A percentile compares a stretch with the other conserved stretches of the same genome.
These are phyloP conservation scores for Plantago elongata DNA, from an alignment of 257 asterid species.

Conservation along the genomic window DNA sequence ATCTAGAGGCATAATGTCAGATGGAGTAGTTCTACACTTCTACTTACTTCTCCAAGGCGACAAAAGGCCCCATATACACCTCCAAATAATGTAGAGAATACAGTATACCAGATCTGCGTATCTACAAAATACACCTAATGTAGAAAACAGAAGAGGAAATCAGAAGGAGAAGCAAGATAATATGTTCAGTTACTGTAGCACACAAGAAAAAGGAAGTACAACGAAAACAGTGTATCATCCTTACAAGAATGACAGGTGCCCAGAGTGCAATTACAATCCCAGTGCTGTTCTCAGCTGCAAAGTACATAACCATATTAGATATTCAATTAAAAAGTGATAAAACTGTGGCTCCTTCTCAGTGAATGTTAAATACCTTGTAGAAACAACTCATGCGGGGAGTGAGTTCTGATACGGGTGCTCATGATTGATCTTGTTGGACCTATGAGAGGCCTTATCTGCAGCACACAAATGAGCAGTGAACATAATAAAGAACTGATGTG, in stretches of 20 bases:
- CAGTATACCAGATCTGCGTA: constrained; percentile 97
- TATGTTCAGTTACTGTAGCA: no score
- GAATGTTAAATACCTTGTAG: constrained; percentile 64
- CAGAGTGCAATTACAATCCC: constrained; percentile 96
- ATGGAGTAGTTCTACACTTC: constrained; percentile 22
- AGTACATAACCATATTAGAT: constrained; percentile 7
- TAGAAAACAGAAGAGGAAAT: neutral
- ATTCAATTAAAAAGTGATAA: no score
- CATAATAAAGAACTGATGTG: neutral
- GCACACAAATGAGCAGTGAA: constrained; percentile 13
- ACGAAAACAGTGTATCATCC: constrained; percentile 10
- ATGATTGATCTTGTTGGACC: constrained; percentile 79
- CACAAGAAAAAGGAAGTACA: neutral
- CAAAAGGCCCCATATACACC: constrained; percentile 98
- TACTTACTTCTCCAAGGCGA: constrained; percentile 95
- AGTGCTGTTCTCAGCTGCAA: constrained; percentile 85
- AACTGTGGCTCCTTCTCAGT: no score
- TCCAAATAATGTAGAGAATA: constrained; percentile 90
- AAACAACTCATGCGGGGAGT: constrained; percentile 94
- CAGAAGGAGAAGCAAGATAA: constrained; percentile 6
- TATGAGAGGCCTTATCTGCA: constrained; percentile 87
- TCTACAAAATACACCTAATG: constrained; percentile 96
- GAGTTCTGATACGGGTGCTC: constrained; percentile 39
- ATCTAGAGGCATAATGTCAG: constrained; percentile 6
- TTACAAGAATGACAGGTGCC: constrained; percentile 96